Percentiles rank a stretch among this genome's conserved stretches.
Evolutionary conservation across 495 filamentous ascomycete species (phyloP).

Genomic region (Trichoderma erinaceum): DNA sequence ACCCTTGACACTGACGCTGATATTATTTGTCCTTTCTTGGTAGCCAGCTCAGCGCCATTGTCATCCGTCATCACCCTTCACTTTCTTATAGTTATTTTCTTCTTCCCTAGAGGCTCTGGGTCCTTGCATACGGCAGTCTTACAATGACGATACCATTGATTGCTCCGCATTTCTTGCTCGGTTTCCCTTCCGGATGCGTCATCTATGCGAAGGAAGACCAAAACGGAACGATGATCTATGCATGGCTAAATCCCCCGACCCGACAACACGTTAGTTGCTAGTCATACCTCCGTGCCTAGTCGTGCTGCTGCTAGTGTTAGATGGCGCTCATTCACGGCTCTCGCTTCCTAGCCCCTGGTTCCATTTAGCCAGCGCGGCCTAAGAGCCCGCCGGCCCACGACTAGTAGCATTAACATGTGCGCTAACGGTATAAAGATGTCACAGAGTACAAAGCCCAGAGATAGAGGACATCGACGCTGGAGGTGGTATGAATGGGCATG

Average conservation of each 20-base stretch:
- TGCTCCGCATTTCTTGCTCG: not conserved
- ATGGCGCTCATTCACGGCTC: not conserved
- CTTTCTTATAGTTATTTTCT: not conserved
- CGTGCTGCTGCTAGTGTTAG: not conserved
- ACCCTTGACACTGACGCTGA: too few species aligned
- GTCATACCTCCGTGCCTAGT: too few species aligned
- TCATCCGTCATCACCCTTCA: not conserved
- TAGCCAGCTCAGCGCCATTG: not conserved
- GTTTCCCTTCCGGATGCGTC: slow-evolving; percentile 2
- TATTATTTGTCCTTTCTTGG: not conserved
- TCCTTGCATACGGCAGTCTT: not conserved
- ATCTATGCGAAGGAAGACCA: not conserved
- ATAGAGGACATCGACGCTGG: too few species aligned
- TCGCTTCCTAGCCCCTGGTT: not conserved
- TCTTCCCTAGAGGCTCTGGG: not conserved
- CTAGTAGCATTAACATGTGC: not conserved
- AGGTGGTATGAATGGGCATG: too few species aligned
- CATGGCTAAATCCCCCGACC: slow-evolving; percentile 10
- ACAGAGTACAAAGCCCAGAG: too few species aligned
- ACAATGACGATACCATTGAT: not conserved
- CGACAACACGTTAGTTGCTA: not conserved
- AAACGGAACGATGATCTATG: slow-evolving; percentile 11
- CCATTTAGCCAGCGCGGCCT: not conserved
- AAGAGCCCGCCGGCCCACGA: not conserved
- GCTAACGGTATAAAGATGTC: not conserved